phyloP scores from a whole-genome alignment of 2,329 filamentous ascomycete genomes.

The Xylariaceae sp. region DNA sequence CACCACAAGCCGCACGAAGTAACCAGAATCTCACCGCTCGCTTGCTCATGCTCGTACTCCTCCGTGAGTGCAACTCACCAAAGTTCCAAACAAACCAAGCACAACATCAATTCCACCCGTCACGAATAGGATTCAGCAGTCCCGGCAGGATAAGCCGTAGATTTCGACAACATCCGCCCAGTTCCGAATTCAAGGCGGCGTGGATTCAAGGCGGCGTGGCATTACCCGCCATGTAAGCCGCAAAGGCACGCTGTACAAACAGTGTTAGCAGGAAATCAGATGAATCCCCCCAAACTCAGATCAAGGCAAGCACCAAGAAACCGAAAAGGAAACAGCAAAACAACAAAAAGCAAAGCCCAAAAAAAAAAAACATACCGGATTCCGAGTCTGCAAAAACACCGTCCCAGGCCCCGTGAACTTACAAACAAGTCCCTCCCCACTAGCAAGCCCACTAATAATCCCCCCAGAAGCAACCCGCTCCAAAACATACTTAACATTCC shows the following conservation, averaged over 20 bases:
- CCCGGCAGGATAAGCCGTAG: background rate
- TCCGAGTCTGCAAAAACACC: constrained; percentile 88
- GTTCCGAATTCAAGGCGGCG: too few species aligned
- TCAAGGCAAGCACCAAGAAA: too few species aligned
- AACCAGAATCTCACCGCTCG: too few species aligned
- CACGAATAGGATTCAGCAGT: background rate
- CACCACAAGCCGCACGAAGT: too few species aligned
- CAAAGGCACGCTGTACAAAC: constrained; percentile 45
- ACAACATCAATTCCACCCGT: too few species aligned
- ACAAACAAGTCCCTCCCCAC: constrained; percentile 86
- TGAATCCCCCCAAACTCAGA: too few species aligned
- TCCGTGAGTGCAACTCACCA: too few species aligned
- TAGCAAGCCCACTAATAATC: constrained; percentile 79
- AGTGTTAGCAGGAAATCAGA: too few species aligned
- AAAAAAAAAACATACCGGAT: constrained; percentile 53
- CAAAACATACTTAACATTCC: constrained; percentile 92
- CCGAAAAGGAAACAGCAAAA: background rate
- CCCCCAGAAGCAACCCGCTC: constrained; percentile 88
- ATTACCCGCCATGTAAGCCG: constrained; percentile 49
- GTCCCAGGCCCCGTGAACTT: constrained; percentile 91
- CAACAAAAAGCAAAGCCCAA: background rate
- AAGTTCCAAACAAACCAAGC: too few species aligned
- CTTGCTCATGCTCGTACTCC: too few species aligned
- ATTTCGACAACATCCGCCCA: too few species aligned
- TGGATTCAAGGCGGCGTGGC: constrained; percentile 31